Conservation (phyloP, 1,284 basidiomycete genomes). For the Puccinia coronata region DNA sequence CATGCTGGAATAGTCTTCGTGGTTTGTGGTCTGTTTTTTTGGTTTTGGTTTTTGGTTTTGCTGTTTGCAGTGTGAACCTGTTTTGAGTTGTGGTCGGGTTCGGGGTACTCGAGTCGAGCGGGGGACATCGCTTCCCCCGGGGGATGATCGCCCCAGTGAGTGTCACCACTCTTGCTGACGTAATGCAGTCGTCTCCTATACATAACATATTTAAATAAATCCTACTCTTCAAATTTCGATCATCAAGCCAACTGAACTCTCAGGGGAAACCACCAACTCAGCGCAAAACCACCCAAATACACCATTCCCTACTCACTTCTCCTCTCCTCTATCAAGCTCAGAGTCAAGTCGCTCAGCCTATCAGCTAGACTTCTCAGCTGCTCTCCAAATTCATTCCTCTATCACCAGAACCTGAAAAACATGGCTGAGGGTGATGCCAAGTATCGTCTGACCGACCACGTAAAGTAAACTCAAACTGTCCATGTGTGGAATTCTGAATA, state of each 20-base stretch:
- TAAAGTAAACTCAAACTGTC: background rate
- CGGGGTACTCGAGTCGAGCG: background rate
- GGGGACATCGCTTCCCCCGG: background rate
- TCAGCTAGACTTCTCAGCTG: conserved; percentile 14
- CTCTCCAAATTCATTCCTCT: background rate
- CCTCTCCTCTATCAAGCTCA: background rate
- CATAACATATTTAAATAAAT: too few relatives aligned
- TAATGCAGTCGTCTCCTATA: too few relatives aligned
- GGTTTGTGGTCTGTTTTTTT: background rate
- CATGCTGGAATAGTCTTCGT: conserved; percentile 6
- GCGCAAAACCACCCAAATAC: background rate
- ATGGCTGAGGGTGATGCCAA: conserved; percentile 27
- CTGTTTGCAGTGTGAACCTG: background rate
- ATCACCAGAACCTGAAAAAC: background rate
- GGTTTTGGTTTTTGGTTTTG: background rate
- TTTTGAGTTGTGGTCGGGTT: background rate
- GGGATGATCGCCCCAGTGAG: background rate
- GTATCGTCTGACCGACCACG: conserved; percentile 34
- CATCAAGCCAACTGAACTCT: too few relatives aligned
- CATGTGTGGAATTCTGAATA: background rate
- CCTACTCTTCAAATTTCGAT: too few relatives aligned
- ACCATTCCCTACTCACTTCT: conserved; percentile 11
- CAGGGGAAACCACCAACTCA: background rate
- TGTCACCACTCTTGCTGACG: background rate
- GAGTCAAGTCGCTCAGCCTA: conserved; percentile 12